Evolutionary conservation across 208 protist genomes (phyloP), one percentile per base, ranked within the genome.

Genomic region (Trypanosoma boissoni): DNA sequence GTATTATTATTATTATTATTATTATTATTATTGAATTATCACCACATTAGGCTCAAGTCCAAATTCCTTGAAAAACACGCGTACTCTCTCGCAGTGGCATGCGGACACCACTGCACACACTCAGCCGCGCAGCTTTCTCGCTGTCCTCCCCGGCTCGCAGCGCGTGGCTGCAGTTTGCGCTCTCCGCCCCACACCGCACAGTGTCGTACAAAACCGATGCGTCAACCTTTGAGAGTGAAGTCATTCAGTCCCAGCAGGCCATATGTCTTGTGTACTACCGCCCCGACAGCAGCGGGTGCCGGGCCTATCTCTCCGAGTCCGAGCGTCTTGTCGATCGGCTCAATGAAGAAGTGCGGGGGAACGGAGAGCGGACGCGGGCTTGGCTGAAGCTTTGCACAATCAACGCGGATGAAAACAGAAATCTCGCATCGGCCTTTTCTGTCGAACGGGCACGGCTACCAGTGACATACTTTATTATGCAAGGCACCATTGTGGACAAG

Each of bases 391-490:
- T 95, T 18, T 92, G 85, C 68, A 80, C 69, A 18, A 83, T 91
- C 53, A 91, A 95, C 59, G 88, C 85, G 0, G 88, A 95, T 53
- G 78, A 92, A 57, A 95, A 95, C 62, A 64, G 82, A 24, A 92
- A 95, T 48, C 72, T 95, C 16, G 84, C 88, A 36, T 88, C 78
- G 14, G 85, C 88, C 45, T 92, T 95, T 58, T 89, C 85, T 0
- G 88, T 95, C 14, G 78, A 92, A 56, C 78, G 88, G 31, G 76
- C 84, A 18, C 88, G 87, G 60, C 70, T 95, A 29, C 88, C 88
- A 2, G 73, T 91, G 27, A 92, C 88, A 21, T 95, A 89, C 61
- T 95, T 95, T 41, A 81, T 95, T 41, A 88, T 92, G 84, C 81
- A 95, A 46, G 83, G 82, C 46, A 95, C 88, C 14, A 95, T 95